Conservation (phyloP, 768 basidiomycete genomes). For the Gelatoporia subvermispora region DNA sequence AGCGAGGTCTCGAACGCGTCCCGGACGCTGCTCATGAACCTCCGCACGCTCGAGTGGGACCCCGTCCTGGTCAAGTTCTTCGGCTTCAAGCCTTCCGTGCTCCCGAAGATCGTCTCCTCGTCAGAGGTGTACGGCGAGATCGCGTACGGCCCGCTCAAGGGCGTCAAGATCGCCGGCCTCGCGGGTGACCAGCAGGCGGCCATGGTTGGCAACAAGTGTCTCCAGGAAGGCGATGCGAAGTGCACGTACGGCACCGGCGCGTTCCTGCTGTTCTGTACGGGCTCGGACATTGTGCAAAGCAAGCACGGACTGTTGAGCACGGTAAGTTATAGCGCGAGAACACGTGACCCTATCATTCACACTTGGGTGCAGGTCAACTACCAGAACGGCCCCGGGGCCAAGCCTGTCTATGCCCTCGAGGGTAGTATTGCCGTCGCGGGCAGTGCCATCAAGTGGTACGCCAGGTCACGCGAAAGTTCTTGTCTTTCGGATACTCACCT, state of each 20-base stretch:
- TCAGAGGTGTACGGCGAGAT: constrained; percentile 90
- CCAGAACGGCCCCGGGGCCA: constrained; percentile 71
- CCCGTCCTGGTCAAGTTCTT: constrained; percentile 83
- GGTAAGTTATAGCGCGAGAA: constrained; percentile 33
- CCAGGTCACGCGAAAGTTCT: background rate
- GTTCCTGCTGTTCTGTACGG: constrained; percentile 94
- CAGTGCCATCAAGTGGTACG: constrained; percentile 86
- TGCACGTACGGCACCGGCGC: constrained; percentile 98
- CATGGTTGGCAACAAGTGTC: constrained; percentile 92
- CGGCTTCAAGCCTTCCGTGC: constrained; percentile 64
- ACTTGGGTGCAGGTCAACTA: constrained; percentile 72
- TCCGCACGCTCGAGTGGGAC: constrained; percentile 80
- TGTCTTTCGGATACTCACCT: background rate
- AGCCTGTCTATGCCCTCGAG: constrained; percentile 90
- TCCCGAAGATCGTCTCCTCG: constrained; percentile 86
- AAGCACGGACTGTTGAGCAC: constrained; percentile 86
- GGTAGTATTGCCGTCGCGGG: constrained; percentile 96
- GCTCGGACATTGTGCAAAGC: constrained; percentile 79
- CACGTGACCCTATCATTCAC: background rate
- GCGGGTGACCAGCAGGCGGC: constrained; percentile 99
- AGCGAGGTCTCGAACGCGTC: constrained; percentile 96
- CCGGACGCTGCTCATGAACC: constrained; percentile 87
- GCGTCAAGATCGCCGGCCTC: constrained; percentile 84
- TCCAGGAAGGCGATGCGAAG: constrained; percentile 89
- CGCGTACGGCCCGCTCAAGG: constrained; percentile 57